These are phyloP conservation scores for Trichoderma citrinoviride DNA, from an alignment of 2,329 filamentous ascomycete genomes.

Conservation along the genomic window DNA sequence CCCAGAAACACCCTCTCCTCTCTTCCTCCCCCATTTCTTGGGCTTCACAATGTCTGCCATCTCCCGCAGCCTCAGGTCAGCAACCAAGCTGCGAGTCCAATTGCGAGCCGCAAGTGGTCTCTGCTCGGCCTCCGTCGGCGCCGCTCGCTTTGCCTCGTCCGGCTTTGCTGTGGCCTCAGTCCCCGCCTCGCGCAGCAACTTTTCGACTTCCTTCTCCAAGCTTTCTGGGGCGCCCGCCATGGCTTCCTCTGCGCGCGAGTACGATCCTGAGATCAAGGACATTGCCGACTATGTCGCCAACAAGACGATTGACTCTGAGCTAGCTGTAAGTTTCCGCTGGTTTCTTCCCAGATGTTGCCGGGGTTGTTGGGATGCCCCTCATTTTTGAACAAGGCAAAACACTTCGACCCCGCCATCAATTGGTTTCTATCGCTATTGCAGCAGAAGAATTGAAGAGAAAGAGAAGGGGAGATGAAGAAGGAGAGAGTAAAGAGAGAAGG, in stretches of 20 bases:
- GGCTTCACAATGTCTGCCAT: slow-evolving; percentile 51
- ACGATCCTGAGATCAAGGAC: slow-evolving; percentile 90
- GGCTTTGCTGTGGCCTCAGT: slow-evolving; percentile 31
- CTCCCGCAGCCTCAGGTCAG: slow-evolving; percentile 53
- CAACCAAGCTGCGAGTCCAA: slow-evolving; percentile 52
- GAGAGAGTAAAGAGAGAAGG: background rate
- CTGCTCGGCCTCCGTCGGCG: slow-evolving; percentile 29
- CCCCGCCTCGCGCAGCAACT: slow-evolving; percentile 40
- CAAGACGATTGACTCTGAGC: slow-evolving; percentile 83
- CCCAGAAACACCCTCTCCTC: background rate
- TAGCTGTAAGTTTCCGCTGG: slow-evolving; percentile 68
- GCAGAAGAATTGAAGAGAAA: background rate
- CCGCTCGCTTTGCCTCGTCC: slow-evolving; percentile 30
- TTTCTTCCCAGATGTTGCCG: background rate
- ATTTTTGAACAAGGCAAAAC: background rate
- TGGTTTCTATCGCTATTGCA: background rate
- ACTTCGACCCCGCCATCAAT: slow-evolving; percentile 3
- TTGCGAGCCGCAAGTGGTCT: slow-evolving; percentile 31
- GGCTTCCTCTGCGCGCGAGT: slow-evolving; percentile 57
- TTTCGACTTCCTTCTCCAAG: slow-evolving; percentile 50
- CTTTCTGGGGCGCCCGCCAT: slow-evolving; percentile 50
- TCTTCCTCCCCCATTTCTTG: background rate
- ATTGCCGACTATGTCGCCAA: slow-evolving; percentile 95
- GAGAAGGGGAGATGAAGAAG: background rate
- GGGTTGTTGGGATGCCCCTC: slow-evolving; percentile 5